Evolutionary conservation across 2,329 filamentous ascomycete species (phyloP), one percentile per base, ranked within the genome.

Genomic region (Didymella sp.): DNA sequence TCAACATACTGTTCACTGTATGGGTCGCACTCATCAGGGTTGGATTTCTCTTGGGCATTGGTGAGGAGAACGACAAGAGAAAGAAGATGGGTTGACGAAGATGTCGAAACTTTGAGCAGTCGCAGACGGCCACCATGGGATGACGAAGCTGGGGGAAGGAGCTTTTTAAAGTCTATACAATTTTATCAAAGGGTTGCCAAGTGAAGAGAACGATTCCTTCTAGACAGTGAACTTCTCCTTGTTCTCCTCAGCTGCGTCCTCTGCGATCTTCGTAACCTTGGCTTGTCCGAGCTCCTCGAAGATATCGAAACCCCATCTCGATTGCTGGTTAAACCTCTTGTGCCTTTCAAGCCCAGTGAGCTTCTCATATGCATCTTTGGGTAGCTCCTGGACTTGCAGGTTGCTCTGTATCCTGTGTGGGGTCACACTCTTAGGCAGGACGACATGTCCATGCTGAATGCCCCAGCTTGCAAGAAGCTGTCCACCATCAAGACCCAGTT

Each of bases 391-490:
- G 15, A 69, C 62, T 72, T 88, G 84, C 66, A 86, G 89, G 81
- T 96, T 95, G 60, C 79, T 84, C 76, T 89, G 82, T 70, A 96
- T 92, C 33, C 91, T 85, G 51, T 80, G 80, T 62, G 87, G 83
- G 61, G 85, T 92, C 52, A 92, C 88, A 48, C 85, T 89, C 83
- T 96, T 96, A 63, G 91, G 91, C 68, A 96, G 90, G 46, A 96
- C 90, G 60, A 86, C 89, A 80, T 88, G 91, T 57, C 89, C 90
- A 73, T 91, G 87, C 73, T 89, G 85, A 55, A 94, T 78, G 60
- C 90, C 91, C 90, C 91, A 96, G 64, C 85, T 81, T 62, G 95
- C 79, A 67, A 94, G 79, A 54, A 91, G 83, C 81, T 95, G 89
- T 79, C 92, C 88, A 17, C 84, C 81, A 17, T 87, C 86, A 80